Evolutionary conservation across 306 rosid genomes (phyloP).

Genomic region (Trifolium subterraneum): DNA sequence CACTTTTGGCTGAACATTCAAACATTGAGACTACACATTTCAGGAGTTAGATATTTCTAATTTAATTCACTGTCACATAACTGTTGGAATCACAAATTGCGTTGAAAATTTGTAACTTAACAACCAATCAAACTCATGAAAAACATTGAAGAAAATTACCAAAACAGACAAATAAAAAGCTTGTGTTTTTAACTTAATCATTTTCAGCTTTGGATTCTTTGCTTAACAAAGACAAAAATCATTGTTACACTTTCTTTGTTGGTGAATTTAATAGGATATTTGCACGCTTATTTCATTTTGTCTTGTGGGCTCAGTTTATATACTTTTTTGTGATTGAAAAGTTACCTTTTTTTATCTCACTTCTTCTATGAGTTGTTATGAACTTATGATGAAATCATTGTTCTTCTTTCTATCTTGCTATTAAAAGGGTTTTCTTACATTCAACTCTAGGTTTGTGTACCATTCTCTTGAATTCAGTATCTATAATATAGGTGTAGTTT

Average conservation of each 20-base stretch:
- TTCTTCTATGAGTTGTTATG: conserved; percentile 33
- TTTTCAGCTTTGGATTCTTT: conserved; percentile 78
- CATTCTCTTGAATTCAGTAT: conserved; percentile 44
- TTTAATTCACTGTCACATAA: conserved; percentile 53
- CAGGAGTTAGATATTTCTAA: conserved; percentile 49
- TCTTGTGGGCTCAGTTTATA: conserved; percentile 75
- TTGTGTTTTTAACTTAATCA: conserved; percentile 7
- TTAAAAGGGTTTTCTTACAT: conserved; percentile 49
- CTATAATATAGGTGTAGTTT: conserved; percentile 41
- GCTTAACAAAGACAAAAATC: conserved; percentile 57
- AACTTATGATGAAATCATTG: conserved; percentile 38
- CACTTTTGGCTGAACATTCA: conserved; percentile 37
- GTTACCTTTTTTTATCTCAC: conserved; percentile 46
- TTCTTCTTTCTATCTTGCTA: conserved; percentile 38
- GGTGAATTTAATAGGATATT: conserved; percentile 52
- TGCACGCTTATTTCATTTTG: conserved; percentile 56
- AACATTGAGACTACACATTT: conserved; percentile 21
- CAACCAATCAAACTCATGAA: conserved; percentile 15
- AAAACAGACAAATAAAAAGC: conserved; percentile 37
- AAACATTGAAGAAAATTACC: conserved; percentile 41
- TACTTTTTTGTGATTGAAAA: conserved; percentile 56
- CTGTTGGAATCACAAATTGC: conserved; percentile 15
- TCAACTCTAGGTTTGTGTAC: conserved; percentile 49
- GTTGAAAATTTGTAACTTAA: conserved; percentile 36
- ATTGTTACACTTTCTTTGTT: conserved; percentile 37